A percentile compares a stretch with the other conserved stretches of the same genome.
phyloP scores from a whole-genome alignment of 345 rosid species.

The Luvunga scandens region DNA sequence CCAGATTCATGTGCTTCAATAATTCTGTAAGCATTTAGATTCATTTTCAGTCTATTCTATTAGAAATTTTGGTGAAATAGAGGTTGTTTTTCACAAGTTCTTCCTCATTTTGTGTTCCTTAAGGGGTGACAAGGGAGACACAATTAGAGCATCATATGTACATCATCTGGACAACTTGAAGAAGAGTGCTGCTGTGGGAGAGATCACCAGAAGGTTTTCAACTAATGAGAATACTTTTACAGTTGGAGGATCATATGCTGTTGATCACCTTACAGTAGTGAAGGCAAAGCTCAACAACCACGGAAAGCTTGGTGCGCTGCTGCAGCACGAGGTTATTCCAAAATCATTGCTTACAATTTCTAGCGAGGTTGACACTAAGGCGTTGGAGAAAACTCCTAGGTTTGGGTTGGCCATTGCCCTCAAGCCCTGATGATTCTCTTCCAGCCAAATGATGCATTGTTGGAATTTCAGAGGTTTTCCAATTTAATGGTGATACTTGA shows the following conservation, averaged over 20 bases:
- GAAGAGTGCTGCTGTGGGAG: constrained; percentile 72
- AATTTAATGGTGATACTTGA: constrained; percentile 24
- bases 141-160: constrained; percentile 68
- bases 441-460: constrained; percentile 15
- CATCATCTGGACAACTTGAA: constrained; percentile 65
- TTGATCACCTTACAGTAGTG: constrained; percentile 68
- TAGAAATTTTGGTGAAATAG: background rate
- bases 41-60: background rate
- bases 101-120: background rate
- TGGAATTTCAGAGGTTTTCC: constrained; percentile 11
- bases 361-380: constrained; percentile 82
- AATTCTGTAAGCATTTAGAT: constrained; percentile 53
- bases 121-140: constrained; percentile 94
- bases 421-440: constrained; percentile 46
- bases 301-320: constrained; percentile 75
- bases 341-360: constrained; percentile 74
- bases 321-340: constrained; percentile 86
- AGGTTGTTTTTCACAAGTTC: background rate
- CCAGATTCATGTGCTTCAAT: constrained; percentile 75
- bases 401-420: constrained; percentile 80
- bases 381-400: constrained; percentile 74
- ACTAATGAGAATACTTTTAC: constrained; percentile 86
- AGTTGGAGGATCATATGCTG: constrained; percentile 69
- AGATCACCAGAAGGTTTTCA: constrained; percentile 74
- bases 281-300: constrained; percentile 85